Evolutionary conservation across 768 basidiomycete genomes (phyloP), one percentile per base, ranked within the genome.

Genomic region (Trametes cubensis): DNA sequence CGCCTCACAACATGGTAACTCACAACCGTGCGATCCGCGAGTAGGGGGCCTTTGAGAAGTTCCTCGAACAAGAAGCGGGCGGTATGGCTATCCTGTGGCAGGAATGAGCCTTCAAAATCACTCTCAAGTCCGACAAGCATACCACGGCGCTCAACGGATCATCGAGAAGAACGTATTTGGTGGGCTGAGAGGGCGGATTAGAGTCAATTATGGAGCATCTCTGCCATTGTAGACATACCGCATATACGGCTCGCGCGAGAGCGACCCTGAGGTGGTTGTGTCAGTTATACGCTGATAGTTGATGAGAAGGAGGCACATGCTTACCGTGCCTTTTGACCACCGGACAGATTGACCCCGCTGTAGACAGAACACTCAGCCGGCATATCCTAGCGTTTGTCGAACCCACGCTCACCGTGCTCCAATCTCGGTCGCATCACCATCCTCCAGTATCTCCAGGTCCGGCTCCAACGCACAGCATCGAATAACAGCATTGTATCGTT

Each of bases 401-500:
- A 58, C 34, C 15, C 26, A 4, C 23, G 69, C 78, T 14, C 50
- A 83, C 80, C 86, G 79, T 15, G 85, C 87, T 15, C 93, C 93
- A 65, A 95, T 91, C 74, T 93, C 89, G 1, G 92, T 94, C 58
- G 75, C 77, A 69, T 93, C 94, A 0, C 96, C 96, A 68, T 95
- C 88, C 58, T 95, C 92, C 1, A 98, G 73, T 13, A 94, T 82
- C 5, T 89, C 84, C 60, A 98, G 74, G 77, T 98, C 96, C 0
- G 89, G 85, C 28, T 72, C 76, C 55, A 98, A 73, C 0, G 94
- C 94, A 69, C 95, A 98, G 15, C 85, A 89, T 54, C 93, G 87
- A n/a, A 95, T 72, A 26, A 94, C 92, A 0, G 77, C 79, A 11
- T 87, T 76, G 66, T 95, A 95, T 51, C 92, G 78, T 63, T 86